These are phyloP conservation scores for Hibiscus tridactylites DNA, from an alignment of 345 rosid genomes.

Conservation along the genomic window DNA sequence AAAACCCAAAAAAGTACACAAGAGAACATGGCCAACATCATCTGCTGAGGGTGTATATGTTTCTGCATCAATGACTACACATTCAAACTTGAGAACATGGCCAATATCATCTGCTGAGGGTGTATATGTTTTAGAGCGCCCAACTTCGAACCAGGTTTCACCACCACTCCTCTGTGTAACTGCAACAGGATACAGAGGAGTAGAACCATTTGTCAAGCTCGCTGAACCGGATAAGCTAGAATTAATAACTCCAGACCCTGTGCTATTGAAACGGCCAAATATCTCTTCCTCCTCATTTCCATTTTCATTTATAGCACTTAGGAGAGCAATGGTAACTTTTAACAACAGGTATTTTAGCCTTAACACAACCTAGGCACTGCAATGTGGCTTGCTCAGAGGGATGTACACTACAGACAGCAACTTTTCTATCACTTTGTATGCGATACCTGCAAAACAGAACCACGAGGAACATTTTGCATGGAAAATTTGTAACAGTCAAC, in stretches of 20 bases:
- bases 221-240: too few relatives aligned
- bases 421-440: slow-evolving; percentile 89
- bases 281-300: slow-evolving; percentile 16
- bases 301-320: slow-evolving; percentile 68
- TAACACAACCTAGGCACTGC: slow-evolving; percentile 87
- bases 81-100: too few relatives aligned
- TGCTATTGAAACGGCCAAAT: too few relatives aligned
- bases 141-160: too few relatives aligned
- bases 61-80: too few relatives aligned
- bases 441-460: slow-evolving; percentile 49
- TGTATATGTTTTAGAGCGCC: too few relatives aligned
- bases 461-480: background rate
- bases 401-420: slow-evolving; percentile 83
- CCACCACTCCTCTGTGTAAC: too few relatives aligned
- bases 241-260: too few relatives aligned
- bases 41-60: too few relatives aligned
- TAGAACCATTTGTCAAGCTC: too few relatives aligned
- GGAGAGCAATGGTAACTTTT: slow-evolving; percentile 48
- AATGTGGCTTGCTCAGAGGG: slow-evolving; percentile 85
- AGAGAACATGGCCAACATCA: background rate
- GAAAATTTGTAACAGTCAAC: background rate
- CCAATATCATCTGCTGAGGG: too few relatives aligned
- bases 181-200: too few relatives aligned
- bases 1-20: background rate
- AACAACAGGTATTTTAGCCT: slow-evolving; percentile 54